phyloP scores from a whole-genome alignment of 2,329 filamentous ascomycete genomes.

The Rhexocercosporidium sp. region DNA sequence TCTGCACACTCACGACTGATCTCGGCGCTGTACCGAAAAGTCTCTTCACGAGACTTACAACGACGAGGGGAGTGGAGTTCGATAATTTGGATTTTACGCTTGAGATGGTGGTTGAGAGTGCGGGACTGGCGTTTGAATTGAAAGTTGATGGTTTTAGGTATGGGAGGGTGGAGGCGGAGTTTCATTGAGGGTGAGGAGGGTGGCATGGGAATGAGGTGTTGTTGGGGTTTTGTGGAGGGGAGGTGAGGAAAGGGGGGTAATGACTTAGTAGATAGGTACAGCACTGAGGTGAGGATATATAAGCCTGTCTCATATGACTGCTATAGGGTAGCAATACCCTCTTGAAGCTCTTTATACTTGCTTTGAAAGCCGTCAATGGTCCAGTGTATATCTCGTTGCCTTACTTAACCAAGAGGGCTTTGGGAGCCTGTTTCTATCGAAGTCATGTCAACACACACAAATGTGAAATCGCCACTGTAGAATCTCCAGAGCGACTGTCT shows the following conservation, averaged over 20 bases:
- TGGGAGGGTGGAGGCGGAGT: slow-evolving; percentile 78
- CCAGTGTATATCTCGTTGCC: no score
- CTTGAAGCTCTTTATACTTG: no score
- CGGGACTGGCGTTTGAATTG: slow-evolving; percentile 76
- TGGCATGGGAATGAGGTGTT: background rate
- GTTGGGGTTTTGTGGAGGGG: background rate
- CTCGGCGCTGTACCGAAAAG: slow-evolving; percentile 75
- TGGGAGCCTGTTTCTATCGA: no score
- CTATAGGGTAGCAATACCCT: no score
- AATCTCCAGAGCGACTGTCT: no score
- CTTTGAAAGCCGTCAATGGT: no score
- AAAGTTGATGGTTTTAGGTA: slow-evolving; percentile 80
- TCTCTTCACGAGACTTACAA: slow-evolving; percentile 76
- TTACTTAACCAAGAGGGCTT: no score
- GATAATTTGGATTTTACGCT: slow-evolving; percentile 83
- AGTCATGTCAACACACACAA: no score
- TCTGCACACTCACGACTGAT: slow-evolving; percentile 83
- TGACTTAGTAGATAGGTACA: no score
- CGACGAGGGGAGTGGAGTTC: slow-evolving; percentile 80
- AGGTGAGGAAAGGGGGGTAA: background rate
- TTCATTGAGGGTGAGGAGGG: slow-evolving; percentile 58
- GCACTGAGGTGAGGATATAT: no score
- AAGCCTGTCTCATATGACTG: no score
- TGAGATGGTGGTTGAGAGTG: slow-evolving; percentile 82
- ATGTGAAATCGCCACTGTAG: no score